Evolutionary conservation across 2,329 filamentous ascomycete species (phyloP).

Genomic region (Fusarium miscanthi): DNA sequence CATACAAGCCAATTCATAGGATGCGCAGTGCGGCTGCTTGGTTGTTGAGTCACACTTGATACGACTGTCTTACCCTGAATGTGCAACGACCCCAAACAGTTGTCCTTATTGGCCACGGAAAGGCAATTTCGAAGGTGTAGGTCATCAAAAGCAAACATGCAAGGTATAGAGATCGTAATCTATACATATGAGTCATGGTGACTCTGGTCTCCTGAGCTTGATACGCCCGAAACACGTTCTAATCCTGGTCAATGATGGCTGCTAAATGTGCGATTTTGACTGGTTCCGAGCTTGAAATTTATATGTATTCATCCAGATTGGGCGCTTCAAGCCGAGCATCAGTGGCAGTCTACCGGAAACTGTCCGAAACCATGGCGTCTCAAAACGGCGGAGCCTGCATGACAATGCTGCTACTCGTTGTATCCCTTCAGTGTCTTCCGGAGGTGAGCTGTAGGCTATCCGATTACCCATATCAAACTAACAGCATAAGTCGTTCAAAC

Average conservation of each 20-base stretch:
- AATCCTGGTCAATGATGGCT: neutral
- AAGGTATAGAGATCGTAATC: fast-evolving
- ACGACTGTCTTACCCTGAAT: too few species aligned
- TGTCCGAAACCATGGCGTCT: neutral
- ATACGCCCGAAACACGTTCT: neutral
- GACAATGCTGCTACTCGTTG: neutral
- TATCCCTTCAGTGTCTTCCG: fast-evolving
- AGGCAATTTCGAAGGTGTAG: fast-evolving
- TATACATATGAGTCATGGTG: neutral
- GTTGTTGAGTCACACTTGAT: too few species aligned
- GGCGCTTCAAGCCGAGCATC: too few species aligned
- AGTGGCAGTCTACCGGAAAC: neutral
- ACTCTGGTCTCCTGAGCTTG: too few species aligned
- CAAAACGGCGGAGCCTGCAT: neutral
- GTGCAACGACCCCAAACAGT: too few species aligned
- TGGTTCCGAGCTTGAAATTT: fast-evolving
- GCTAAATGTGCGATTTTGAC: neutral
- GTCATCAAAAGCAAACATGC: neutral
- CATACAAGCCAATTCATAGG: neutral
- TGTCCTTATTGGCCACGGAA: fast-evolving
- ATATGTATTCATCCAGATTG: fast-evolving
- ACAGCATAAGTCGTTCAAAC: too few species aligned
- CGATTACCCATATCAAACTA: neutral
- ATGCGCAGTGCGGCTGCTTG: neutral
- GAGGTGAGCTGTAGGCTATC: neutral